Conservation (phyloP, 768 basidiomycete species). For the Paxillus rubicundulus region DNA sequence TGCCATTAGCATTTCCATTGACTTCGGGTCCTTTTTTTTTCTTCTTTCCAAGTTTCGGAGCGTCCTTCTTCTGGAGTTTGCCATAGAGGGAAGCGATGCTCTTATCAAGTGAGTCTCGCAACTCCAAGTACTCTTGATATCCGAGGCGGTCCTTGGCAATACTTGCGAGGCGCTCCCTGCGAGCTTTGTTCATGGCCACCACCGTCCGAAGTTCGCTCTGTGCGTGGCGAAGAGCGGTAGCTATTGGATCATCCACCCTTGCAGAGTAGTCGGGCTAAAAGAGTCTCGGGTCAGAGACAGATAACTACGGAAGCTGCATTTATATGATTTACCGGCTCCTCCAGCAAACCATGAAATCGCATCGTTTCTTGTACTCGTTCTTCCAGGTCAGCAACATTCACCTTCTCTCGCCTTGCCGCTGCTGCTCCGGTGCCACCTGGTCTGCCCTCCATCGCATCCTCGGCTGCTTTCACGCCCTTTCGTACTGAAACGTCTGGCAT, state of each 20-base stretch:
- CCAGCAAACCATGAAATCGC: slow-evolving; percentile 70
- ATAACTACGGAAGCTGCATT: slow-evolving; percentile 3
- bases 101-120: slow-evolving; percentile 84
- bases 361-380: slow-evolving; percentile 71
- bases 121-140: slow-evolving; percentile 86
- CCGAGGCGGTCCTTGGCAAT: slow-evolving; percentile 86
- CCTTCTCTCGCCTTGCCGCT: slow-evolving; percentile 67
- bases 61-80: slow-evolving; percentile 82
- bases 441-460: slow-evolving; percentile 81
- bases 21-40: slow-evolving; percentile 59
- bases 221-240: slow-evolving; percentile 83
- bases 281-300: slow-evolving; percentile 20
- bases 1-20: slow-evolving; percentile 33
- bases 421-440: slow-evolving; percentile 79
- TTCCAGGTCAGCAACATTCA: slow-evolving; percentile 80
- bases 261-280: slow-evolving; percentile 68
- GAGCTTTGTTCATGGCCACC: slow-evolving; percentile 77
- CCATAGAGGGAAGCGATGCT: slow-evolving; percentile 71
- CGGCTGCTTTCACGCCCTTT: slow-evolving; percentile 80
- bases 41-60: slow-evolving; percentile 65
- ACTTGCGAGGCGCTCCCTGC: slow-evolving; percentile 66
- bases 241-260: slow-evolving; percentile 91
- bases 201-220: slow-evolving; percentile 80
- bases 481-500: slow-evolving; percentile 61
- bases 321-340: slow-evolving; percentile 58